Evolutionary conservation across 1,284 basidiomycete species (phyloP).

Genomic region (Leccinum angustisporum): DNA sequence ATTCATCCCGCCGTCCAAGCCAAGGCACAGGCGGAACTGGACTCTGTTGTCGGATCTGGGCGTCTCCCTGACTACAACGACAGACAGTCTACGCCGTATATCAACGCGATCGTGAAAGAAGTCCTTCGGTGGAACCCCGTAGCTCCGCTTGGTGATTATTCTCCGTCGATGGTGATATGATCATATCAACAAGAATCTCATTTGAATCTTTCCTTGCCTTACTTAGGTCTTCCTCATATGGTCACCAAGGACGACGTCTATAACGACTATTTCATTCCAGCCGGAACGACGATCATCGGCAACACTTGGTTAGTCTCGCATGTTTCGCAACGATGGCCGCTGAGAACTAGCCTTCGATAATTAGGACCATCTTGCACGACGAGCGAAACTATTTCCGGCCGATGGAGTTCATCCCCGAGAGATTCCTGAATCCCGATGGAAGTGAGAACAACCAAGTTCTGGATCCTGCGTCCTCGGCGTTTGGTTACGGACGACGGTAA

Average conservation of each 20-base stretch:
- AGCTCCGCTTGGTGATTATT: slow-evolving; percentile 44
- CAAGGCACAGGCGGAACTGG: slow-evolving; percentile 48
- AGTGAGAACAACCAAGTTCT: slow-evolving; percentile 35
- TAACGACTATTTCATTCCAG: slow-evolving; percentile 41
- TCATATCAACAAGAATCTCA: slow-evolving; percentile 11
- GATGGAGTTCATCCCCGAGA: slow-evolving; percentile 44
- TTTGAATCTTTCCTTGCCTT: slow-evolving; percentile 2
- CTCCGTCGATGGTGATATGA: slow-evolving; percentile 9
- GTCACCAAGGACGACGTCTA: slow-evolving; percentile 40
- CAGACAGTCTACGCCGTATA: slow-evolving; percentile 43
- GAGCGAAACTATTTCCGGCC: slow-evolving; percentile 42
- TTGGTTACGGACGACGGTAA: slow-evolving; percentile 49
- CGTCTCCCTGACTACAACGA: slow-evolving; percentile 49
- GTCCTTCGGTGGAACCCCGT: slow-evolving; percentile 54
- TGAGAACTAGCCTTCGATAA: neutral
- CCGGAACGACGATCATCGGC: slow-evolving; percentile 39
- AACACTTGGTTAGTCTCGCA: slow-evolving; percentile 38
- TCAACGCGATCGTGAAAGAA: slow-evolving; percentile 48
- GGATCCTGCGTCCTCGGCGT: slow-evolving; percentile 43
- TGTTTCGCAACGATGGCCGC: neutral
- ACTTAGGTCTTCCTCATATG: slow-evolving; percentile 45
- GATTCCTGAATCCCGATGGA: slow-evolving; percentile 39
- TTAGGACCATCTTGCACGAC: slow-evolving; percentile 50
- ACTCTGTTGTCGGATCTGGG: slow-evolving; percentile 40
- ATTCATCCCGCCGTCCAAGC: slow-evolving; percentile 45